Base-by-base conservation (phyloP, 164 flowering plant species). In the Sedum album region DNA sequence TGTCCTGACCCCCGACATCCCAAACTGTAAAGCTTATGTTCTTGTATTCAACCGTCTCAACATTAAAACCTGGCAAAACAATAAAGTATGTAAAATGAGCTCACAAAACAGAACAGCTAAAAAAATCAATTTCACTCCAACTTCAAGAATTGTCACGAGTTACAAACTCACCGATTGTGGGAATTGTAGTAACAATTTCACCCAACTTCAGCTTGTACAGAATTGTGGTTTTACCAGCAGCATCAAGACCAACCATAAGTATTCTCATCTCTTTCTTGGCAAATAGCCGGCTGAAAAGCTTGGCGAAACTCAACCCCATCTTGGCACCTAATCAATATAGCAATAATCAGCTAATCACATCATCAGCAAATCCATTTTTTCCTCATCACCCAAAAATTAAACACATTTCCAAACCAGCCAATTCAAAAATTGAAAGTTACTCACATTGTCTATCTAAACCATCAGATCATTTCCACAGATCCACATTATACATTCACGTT, bases 201-300 rank as follows among this genome's bases (percentile, higher is more conserved):
- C 61, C 61, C 61, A 55, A 26, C 31, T 55, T 55, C 61, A 55
- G 61, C 61, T 55, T 55, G 61, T 55, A 55, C 61, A 55, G 20
- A 28, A 55, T 55, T 3, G 61, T 55, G 61, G 61, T 55, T 26
- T 55, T 55, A 55, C 61, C 61, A 55, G 61, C 61, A 55, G 61
- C 61, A 26, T 55, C 61, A 55, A 55, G 61, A 55, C 61, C 61
- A 55, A 55, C 61, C 55, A 49, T 49, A 20, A 49, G 55, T 49
- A 49, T 49, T 49, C 55, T 49, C 55, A 49, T 49, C 55, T 49
- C 55, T 49, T 49, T 49, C 55, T 49, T 49, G 55, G 55, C 55
- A 49, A 49, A 49, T 1, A 49, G 55, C 55, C 55, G 4, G 25
- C 55, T 49, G 55, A 49, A 49, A 49, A 49, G 55, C 55, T 49